A percentile compares a stretch with the other conserved stretches of the same genome.
phyloP scores from a whole-genome alignment of 2,329 filamentous ascomycete genomes.

The Torrubiella hemipterigena region DNA sequence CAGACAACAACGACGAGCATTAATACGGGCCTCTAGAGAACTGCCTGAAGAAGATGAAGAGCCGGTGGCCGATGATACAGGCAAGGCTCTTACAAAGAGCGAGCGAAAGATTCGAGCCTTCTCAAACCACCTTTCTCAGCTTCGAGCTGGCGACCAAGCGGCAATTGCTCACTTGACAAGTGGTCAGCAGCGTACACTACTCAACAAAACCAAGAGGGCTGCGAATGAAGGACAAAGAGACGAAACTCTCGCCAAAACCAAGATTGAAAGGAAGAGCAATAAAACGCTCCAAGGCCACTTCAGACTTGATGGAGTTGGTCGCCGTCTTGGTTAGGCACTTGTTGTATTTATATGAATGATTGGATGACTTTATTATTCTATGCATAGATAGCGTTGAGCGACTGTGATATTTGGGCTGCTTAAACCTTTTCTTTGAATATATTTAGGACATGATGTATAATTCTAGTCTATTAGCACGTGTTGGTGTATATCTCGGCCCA shows the following conservation, averaged over 20 bases:
- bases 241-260: constrained; percentile 1
- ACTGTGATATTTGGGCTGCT: no score
- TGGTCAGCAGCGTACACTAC: constrained; percentile 3
- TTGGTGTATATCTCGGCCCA: constrained; percentile 1
- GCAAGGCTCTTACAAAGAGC: not conserved
- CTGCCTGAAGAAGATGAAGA: no score
- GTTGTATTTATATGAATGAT: no score
- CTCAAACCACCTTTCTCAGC: constrained; percentile 4
- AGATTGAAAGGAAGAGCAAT: constrained; percentile 4
- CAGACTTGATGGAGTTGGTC: not conserved
- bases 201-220: constrained; percentile 2
- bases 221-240: constrained; percentile 1
- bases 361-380: no score
- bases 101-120: not conserved
- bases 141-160: constrained; percentile 4
- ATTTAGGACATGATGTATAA: no score
- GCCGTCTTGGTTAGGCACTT: no score
- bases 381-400: no score
- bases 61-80: no score
- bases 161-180: constrained; percentile 5
- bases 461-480: no score
- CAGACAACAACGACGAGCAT: not conserved
- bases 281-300: constrained; percentile 4
- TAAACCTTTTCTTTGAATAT: no score
- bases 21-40: not conserved